Evolutionary conservation across 2,329 filamentous ascomycete species (phyloP), one percentile per base, ranked within the genome.

Genomic region (Penicillium italicum): DNA sequence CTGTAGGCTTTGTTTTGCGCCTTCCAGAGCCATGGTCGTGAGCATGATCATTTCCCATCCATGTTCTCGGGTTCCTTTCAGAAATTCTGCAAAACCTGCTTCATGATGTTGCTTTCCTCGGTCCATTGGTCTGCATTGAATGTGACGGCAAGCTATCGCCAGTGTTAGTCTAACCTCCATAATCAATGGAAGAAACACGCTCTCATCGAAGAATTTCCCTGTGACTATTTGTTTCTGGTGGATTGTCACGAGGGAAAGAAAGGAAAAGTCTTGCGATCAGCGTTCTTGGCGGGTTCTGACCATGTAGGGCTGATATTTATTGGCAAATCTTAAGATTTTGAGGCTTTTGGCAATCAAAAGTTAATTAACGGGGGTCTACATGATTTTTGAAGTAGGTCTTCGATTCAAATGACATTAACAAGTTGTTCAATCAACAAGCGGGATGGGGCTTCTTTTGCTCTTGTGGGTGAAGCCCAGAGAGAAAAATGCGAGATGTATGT

Each of bases 21-120:
- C 66, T 1, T 76, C 74, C 0, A 80, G 73, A 26, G 75, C 72
- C 33, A 80, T 70, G 0, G 75, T 75, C 1, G 64, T 67, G 7
- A 67, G 55, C 50, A 67, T 63, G 10, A 62, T 52, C 31, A 62
- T 66, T 28, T 63, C 57, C 50, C 62, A 66, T n/a, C 52, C 56
- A 43, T 65, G 47, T 5, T 60, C 54, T 10, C 56, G 51, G 22
- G 65, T 62, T 33, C 63, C 54, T 31, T 61, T 45, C 9, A 68
- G 50, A 2, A 65, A 64, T 5, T 72, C 67, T 1, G 64, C 57
- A 52, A 81, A 77, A 56, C 81, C 79, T 1, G 76, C 66, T 4
- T 71, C 66, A 46, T 81, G 79, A 48, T 79, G 77, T 55, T 79
- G 72, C 56, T 81, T 81, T 56, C 72, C 72, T 7, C 79, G 76